phyloP scores from a whole-genome alignment of 106 monocot species.

The Narthecium ossifragum region DNA sequence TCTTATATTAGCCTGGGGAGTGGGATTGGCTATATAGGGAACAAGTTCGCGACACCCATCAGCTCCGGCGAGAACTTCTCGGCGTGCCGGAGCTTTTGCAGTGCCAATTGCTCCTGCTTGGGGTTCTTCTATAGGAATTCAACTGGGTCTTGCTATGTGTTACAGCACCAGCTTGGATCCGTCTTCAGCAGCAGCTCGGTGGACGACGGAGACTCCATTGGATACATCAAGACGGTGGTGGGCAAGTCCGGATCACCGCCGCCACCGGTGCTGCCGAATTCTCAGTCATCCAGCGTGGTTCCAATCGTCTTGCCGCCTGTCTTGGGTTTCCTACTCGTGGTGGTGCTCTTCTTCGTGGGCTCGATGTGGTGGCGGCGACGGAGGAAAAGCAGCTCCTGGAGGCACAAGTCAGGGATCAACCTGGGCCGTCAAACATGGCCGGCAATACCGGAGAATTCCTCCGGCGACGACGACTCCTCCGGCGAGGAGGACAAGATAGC shows the following conservation, averaged over 20 bases:
- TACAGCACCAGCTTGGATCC: slow-evolving; percentile 53
- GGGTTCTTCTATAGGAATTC: slow-evolving; percentile 65
- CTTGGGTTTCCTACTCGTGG: slow-evolving; percentile 41
- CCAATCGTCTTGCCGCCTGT: slow-evolving; percentile 58
- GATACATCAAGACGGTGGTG: slow-evolving; percentile 59
- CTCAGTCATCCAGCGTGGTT: slow-evolving; percentile 8
- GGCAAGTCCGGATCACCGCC: slow-evolving; percentile 2
- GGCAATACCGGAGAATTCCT: slow-evolving; percentile 2
- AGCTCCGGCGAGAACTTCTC: slow-evolving; percentile 8
- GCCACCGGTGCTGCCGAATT: background rate
- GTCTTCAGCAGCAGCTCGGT: slow-evolving; percentile 12
- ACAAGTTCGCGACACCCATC: slow-evolving; percentile 31
- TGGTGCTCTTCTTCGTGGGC: slow-evolving; percentile 24
- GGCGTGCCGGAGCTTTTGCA: slow-evolving; percentile 46
- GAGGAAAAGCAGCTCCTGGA: slow-evolving; percentile 1
- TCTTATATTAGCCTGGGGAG: slow-evolving; percentile 31
- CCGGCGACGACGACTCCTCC: slow-evolving; percentile 13
- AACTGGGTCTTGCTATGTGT: slow-evolving; percentile 37
- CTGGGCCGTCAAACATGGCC: too few relatives aligned
- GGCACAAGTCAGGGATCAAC: slow-evolving; percentile 6
- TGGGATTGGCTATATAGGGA: slow-evolving; percentile 43
- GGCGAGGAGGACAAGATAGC: slow-evolving; percentile 22
- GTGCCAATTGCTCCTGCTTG: slow-evolving; percentile 57
- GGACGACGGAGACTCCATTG: slow-evolving; percentile 2
- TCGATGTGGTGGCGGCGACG: slow-evolving; percentile 29